Base-by-base conservation (phyloP, 176 grass and related monocot genomes). In the Luzula sylvatica region DNA sequence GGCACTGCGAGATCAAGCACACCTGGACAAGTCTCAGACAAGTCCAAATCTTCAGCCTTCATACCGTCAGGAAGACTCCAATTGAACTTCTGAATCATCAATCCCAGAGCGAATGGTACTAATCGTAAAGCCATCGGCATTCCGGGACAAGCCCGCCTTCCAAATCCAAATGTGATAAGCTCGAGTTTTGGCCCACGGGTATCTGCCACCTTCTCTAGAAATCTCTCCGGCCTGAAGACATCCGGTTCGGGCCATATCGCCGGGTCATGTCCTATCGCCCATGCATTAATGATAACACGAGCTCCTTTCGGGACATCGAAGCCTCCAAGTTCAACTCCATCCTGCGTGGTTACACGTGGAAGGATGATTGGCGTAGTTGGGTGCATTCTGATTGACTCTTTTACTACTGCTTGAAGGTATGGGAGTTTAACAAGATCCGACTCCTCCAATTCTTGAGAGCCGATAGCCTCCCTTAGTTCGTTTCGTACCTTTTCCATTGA, bases 171-270 rank as follows among this genome's bases (percentile, higher is more conserved):
- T 20, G 66, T n/a, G 23, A 70, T 8, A 26, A 49, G 46, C 53
- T 38, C 66, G 22, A 49, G 48, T 8, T 40, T 14, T 16, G 38
- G 13, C 0, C 26, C 46, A 8, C 19, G 15, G 46, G 15, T 23
- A 16, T 48, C 51, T 11, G 38, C 15, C 28, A 32, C 53, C 14
- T 16, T 14, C 14, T 17, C 13, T 40, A 68, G 1, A 23, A 55
- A 68, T 16, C 65, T 19, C 53, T 70, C 66, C 51, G 66, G 52
- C 30, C 8, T 12, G 51, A 58, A 70, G 40, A 27, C 67, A 5
- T 57, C 39, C 3, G 67, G 23, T 39, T 23, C 11, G 16, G 13
- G 23, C 67, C 67, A 70, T 16, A 29, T 15, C 23, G 26, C 2
- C 14, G 53, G 66, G 7, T 69, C 66, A 2, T 53, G 32, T 42